Evolutionary conservation across 345 rosid species (phyloP).

Genomic region (Camelina neglecta): DNA sequence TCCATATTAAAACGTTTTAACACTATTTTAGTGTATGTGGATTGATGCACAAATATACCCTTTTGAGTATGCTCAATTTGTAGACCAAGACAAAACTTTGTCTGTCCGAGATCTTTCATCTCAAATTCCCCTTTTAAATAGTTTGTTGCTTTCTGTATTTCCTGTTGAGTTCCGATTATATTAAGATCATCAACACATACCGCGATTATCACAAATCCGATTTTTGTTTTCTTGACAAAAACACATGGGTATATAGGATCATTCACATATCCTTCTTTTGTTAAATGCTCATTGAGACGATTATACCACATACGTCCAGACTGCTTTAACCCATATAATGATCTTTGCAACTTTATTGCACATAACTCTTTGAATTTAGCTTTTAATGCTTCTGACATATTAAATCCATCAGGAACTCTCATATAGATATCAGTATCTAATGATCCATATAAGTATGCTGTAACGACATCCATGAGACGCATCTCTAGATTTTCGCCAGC

Average conservation of each 20-base stretch:
- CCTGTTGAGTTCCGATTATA: neutral
- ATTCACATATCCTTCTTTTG: neutral
- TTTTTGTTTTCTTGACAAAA: neutral
- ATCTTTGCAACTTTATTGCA: too few species aligned
- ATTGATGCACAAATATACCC: neutral
- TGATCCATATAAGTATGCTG: neutral
- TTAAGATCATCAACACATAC: neutral
- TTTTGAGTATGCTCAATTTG: neutral
- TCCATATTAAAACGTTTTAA: neutral
- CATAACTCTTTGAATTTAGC: neutral
- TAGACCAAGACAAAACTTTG: neutral
- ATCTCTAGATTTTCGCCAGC: neutral
- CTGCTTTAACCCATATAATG: too few species aligned
- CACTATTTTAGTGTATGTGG: neutral
- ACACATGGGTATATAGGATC: neutral
- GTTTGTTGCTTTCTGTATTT: neutral
- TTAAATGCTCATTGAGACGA: neutral
- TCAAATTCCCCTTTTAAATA: neutral
- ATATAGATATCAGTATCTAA: neutral
- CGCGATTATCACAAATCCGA: neutral
- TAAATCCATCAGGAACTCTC: neutral
- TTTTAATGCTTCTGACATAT: neutral
- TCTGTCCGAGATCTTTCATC: neutral
- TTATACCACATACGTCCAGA: neutral
- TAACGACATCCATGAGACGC: neutral